These are phyloP conservation scores for Pythium biforme DNA, from an alignment of 352 stramenopile genomes.

Conservation along the genomic window DNA sequence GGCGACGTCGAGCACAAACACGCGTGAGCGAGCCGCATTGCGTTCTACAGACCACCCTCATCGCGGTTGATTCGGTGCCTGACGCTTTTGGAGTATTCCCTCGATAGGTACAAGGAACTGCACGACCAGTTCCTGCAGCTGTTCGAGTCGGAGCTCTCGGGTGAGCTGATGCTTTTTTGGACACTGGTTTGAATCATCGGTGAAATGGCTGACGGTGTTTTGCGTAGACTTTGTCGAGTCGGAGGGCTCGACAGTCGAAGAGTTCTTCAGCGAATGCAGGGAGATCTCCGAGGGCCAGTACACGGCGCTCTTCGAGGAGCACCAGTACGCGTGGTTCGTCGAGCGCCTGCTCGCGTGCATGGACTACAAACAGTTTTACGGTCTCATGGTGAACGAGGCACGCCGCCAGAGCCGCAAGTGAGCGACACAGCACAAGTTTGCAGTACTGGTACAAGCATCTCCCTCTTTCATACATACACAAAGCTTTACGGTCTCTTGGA, in stretches of 20 bases:
- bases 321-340: slow-evolving; percentile 74
- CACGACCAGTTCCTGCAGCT: slow-evolving; percentile 73
- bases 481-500: neutral
- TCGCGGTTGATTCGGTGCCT: neutral
- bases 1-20: slow-evolving; percentile 77
- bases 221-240: slow-evolving; percentile 66
- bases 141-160: slow-evolving; percentile 69
- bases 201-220: too few relatives aligned
- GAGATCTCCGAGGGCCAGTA: slow-evolving; percentile 61
- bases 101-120: slow-evolving; percentile 61
- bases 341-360: slow-evolving; percentile 75
- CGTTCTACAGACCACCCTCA: neutral
- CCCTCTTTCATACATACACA: neutral
- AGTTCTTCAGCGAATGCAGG: slow-evolving; percentile 71
- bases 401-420: slow-evolving; percentile 61
- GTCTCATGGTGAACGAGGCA: slow-evolving; percentile 78
- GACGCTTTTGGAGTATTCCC: neutral
- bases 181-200: neutral
- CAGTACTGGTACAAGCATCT: too few relatives aligned
- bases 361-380: slow-evolving; percentile 82
- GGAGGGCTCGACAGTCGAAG: slow-evolving; percentile 56
- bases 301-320: slow-evolving; percentile 66
- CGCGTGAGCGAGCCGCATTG: slow-evolving; percentile 35
- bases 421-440: slow-evolving; percentile 12
- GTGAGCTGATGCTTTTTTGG: slow-evolving; percentile 17